Percentiles rank a stretch among this genome's conserved stretches.
Conservation (phyloP, 305 asterid species). For the Solanum hybrid region DNA sequence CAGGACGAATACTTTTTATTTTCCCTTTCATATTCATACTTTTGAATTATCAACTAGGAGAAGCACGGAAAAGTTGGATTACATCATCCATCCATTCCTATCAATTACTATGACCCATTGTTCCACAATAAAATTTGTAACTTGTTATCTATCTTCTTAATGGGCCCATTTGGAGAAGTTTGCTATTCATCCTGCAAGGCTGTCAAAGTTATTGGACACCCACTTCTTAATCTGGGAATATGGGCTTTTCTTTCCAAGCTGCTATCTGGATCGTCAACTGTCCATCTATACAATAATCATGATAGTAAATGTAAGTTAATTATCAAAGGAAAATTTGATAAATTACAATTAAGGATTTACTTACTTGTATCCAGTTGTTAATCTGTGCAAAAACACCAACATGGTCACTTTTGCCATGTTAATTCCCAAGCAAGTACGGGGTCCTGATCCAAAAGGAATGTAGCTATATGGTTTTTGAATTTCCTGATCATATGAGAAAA, state of each 20-base stretch:
- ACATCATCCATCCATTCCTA: neutral
- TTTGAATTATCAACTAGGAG: neutral
- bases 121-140: neutral
- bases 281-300: conserved; percentile 29
- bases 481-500: conserved; percentile 22
- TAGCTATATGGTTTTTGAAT: conserved; percentile 49
- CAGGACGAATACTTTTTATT: neutral
- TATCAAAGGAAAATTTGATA: neutral
- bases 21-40: neutral
- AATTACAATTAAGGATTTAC: neutral
- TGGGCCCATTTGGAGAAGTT: neutral
- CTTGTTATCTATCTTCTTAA: neutral
- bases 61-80: neutral
- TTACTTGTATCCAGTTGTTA: conserved; percentile 42
- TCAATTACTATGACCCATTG: neutral
- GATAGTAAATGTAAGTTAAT: neutral
- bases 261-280: conserved; percentile 41
- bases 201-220: conserved; percentile 43
- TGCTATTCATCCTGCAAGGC: conserved; percentile 9
- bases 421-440: conserved; percentile 50
- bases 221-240: conserved; percentile 48
- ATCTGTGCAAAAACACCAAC: conserved; percentile 43
- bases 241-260: conserved; percentile 43
- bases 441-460: conserved; percentile 55
- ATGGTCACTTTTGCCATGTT: conserved; percentile 51